Base-by-base conservation (phyloP, 805 yeast genomes). In the Scheffersomyces amazonensis region DNA sequence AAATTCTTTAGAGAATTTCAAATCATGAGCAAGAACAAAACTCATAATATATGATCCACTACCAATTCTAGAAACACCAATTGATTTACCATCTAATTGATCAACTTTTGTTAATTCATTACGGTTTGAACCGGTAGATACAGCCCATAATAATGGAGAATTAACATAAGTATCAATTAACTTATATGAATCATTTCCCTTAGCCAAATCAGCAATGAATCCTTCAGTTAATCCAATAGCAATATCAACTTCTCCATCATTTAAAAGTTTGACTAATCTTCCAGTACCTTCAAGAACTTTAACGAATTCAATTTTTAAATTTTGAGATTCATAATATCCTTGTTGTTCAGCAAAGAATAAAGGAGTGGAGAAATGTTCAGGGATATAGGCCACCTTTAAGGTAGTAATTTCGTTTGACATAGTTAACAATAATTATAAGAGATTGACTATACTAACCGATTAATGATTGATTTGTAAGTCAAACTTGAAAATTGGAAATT, bases 171-270 rank as follows among this genome's bases (percentile, higher is more conserved):
- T 85, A 5, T 89, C 96, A 2, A 81, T 73, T 8, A 87, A 70
- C 48, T 80, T 75, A 60, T 83, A 88, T 36, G 68, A 60, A 22
- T 71, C 73, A 46, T 76, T 76, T 0, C 89, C 90, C 43, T 84
- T 81, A 17, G 87, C 85, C 35, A 84, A 66, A 15, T 91, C 95
- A 20, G 93, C 79, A 2, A 90, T 80, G 62, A 89, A 89, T 0
- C 95, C 96, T 59, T 89, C 97, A 3, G 96, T 89, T 37, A 89
- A 71, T 0, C 97, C 97, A 52, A 90, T 76, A 21, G 95, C 95
- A 36, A 86, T 68, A 52, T 89, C 93, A 24, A 88, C 75, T 30
- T 81, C 76, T 9, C 74, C 69, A 13, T 64, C 73, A 43, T 79
- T 77, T 36, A 90, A 66, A 5, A 88, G 72, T 49, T 83, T 84